phyloP scores from a whole-genome alignment of 768 basidiomycete species.

The Pleurotus tuber-regium region DNA sequence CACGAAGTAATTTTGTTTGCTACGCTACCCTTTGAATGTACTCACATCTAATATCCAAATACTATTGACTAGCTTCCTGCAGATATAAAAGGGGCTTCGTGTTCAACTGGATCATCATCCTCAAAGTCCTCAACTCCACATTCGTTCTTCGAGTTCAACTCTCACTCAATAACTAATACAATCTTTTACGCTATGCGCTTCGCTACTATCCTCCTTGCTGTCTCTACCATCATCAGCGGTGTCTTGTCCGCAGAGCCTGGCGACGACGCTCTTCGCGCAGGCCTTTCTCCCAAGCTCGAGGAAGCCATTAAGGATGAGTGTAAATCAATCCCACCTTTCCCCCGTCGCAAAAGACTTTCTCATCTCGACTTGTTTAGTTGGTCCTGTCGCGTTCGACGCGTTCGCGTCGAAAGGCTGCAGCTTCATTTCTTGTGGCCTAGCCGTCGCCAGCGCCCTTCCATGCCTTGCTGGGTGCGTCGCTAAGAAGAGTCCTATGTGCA shows the following conservation, averaged over 20 bases:
- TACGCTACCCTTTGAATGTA: too few species aligned
- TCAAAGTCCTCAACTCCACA: too few species aligned
- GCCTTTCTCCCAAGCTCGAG: neutral
- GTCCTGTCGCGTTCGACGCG: neutral
- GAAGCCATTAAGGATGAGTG: neutral
- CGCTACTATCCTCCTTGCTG: neutral
- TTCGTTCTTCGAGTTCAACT: too few species aligned
- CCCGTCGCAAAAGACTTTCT: too few species aligned
- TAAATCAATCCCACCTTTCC: too few species aligned
- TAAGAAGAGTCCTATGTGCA: neutral
- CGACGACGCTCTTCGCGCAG: neutral
- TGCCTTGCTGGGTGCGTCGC: neutral
- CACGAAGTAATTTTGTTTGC: too few species aligned
- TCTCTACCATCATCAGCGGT: neutral
- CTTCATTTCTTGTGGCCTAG: neutral
- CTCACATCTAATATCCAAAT: too few species aligned
- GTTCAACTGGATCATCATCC: too few species aligned
- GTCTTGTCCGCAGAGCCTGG: neutral
- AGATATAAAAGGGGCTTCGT: too few species aligned
- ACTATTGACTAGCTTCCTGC: too few species aligned
- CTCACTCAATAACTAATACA: too few species aligned
- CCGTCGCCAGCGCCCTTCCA: neutral
- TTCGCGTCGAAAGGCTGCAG: neutral
- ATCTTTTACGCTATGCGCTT: neutral
- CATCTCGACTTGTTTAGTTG: neutral